These are phyloP conservation scores for Litsea cubeba DNA, from an alignment of 164 flowering plant species.

Conservation along the genomic window DNA sequence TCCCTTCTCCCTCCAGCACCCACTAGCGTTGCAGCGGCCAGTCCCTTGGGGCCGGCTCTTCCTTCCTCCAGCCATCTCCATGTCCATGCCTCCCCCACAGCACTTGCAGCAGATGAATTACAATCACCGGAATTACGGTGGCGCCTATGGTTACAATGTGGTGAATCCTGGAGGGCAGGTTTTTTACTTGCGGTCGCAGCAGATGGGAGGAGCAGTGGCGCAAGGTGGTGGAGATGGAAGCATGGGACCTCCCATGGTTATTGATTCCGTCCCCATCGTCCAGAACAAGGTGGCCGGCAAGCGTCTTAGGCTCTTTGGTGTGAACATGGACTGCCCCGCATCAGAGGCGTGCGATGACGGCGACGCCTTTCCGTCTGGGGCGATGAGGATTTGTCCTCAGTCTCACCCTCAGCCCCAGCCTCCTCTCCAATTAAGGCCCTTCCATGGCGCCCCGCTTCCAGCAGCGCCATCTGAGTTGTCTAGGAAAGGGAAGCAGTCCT, in stretches of 20 bases:
- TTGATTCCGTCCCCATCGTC: constrained; percentile 68
- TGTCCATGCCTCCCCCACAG: constrained; percentile 5
- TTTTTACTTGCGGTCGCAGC: constrained; percentile 21
- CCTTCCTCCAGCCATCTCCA: constrained; percentile 14
- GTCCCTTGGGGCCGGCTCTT: constrained; percentile 33
- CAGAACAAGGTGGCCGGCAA: constrained; percentile 57
- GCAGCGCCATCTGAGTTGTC: neutral
- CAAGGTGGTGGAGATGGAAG: constrained; percentile 1
- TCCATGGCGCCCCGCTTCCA: neutral
- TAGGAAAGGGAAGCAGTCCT: constrained; percentile 3
- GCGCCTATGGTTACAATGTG: constrained; percentile 18
- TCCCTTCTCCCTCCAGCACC: constrained; percentile 10
- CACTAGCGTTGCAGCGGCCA: constrained; percentile 19
- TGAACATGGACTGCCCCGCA: constrained; percentile 74
- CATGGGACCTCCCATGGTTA: constrained; percentile 31
- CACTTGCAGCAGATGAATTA: constrained; percentile 18
- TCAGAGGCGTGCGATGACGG: constrained; percentile 24
- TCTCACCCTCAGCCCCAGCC: neutral
- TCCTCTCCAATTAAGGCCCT: constrained; percentile 10
- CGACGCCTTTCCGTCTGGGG: neutral
- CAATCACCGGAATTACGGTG: constrained; percentile 7
- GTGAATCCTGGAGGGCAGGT: constrained; percentile 15
- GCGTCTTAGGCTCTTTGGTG: constrained; percentile 77
- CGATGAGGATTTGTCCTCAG: neutral
- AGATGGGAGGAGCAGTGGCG: constrained; percentile 16